Conservation (phyloP, 352 stramenopile species). For the Globisporangium abappressorium region DNA sequence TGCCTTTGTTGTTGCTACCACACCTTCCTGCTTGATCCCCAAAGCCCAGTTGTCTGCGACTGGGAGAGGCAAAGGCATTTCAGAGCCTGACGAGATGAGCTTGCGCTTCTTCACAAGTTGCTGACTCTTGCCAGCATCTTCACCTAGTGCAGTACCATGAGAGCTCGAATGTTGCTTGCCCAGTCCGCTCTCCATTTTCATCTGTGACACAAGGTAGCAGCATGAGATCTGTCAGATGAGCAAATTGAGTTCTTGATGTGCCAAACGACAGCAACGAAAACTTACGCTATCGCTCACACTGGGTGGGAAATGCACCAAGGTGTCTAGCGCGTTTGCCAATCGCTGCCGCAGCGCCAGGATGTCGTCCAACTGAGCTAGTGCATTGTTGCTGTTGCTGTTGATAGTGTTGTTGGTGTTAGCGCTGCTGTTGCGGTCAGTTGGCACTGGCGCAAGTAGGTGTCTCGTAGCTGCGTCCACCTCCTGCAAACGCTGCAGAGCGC, state of each 20-base stretch:
- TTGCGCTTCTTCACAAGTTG: background rate
- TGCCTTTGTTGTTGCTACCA: slow-evolving; percentile 1
- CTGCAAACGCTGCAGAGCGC: slow-evolving; percentile 20
- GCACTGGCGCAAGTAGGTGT: slow-evolving; percentile 18
- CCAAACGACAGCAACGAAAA: background rate
- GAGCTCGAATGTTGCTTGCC: background rate
- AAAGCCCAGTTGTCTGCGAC: background rate
- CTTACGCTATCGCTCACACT: background rate
- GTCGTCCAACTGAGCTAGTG: background rate
- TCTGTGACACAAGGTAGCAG: background rate
- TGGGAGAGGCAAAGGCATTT: background rate
- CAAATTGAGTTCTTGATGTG: background rate
- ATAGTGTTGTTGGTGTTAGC: background rate
- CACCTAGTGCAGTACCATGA: too few species aligned
- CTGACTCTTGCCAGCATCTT: background rate
- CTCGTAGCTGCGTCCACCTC: slow-evolving; percentile 26
- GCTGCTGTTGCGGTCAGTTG: background rate
- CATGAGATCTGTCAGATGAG: background rate
- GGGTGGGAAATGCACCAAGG: background rate
- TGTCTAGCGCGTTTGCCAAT: background rate
- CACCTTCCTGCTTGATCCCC: background rate
- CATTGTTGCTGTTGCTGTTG: background rate
- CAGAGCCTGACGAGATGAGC: background rate
- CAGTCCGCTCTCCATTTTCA: background rate
- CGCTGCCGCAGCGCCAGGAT: background rate